These are phyloP conservation scores for Viola pubescens DNA, from an alignment of 441 rosid genomes.

Conservation along the genomic window DNA sequence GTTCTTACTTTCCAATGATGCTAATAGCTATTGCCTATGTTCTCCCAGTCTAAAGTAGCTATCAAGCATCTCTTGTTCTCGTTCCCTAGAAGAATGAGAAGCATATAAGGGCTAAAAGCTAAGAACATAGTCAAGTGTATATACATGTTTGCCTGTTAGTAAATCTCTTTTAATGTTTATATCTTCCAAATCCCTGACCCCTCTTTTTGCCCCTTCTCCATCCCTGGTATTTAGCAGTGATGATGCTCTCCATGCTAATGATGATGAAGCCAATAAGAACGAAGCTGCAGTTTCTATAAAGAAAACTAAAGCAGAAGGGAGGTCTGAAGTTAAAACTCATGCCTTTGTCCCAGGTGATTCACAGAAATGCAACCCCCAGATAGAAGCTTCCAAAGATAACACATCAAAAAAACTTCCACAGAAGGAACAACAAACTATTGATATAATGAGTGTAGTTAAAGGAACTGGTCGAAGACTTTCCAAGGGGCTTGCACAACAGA, in stretches of 20 bases:
- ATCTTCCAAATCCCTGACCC: constrained; percentile 11
- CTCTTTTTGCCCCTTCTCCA: constrained; percentile 8
- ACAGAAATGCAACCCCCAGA: constrained; percentile 14
- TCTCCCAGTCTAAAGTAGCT: not conserved
- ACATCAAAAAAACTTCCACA: constrained; percentile 21
- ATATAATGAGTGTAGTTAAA: constrained; percentile 74
- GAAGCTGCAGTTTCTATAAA: constrained; percentile 30
- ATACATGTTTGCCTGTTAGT: not conserved
- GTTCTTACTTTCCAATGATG: no score
- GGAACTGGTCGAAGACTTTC: constrained; percentile 36
- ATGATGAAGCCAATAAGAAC: constrained; percentile 30
- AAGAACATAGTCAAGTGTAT: not conserved
- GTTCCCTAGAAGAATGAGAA: not conserved
- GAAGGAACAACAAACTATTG: constrained; percentile 29
- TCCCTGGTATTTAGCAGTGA: constrained; percentile 26
- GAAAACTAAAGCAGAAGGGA: constrained; percentile 40
- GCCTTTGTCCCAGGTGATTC: constrained; percentile 31
- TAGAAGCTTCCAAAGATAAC: constrained; percentile 18
- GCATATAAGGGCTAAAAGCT: not conserved
- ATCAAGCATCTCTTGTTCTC: not conserved
- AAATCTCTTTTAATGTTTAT: constrained; percentile 2
- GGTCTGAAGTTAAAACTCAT: constrained; percentile 30
- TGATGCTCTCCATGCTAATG: constrained; percentile 28
- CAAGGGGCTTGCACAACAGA: constrained; percentile 25
- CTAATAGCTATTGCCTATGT: not conserved